phyloP scores from a whole-genome alignment of 2,329 filamentous ascomycete species.

The Xylariaceae sp. region DNA sequence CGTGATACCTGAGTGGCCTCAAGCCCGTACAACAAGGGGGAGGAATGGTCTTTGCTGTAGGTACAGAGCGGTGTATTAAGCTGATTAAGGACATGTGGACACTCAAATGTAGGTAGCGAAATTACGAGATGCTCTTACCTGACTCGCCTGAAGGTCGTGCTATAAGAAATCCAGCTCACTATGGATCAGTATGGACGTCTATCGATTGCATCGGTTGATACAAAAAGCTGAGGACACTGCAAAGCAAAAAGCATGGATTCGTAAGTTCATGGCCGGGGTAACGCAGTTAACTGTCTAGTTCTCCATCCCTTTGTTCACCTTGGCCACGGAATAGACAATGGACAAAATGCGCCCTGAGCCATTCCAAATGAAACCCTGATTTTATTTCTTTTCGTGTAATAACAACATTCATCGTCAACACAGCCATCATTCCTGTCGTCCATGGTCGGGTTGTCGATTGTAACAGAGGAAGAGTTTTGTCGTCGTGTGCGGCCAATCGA shows the following conservation, averaged over 20 bases:
- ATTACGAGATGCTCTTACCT: too few relatives aligned
- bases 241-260: constrained; percentile 23
- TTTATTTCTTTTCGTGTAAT: constrained; percentile 33
- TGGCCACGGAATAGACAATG: constrained; percentile 15
- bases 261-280: constrained; percentile 24
- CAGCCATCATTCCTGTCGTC: constrained; percentile 18
- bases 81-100: too few relatives aligned
- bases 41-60: too few relatives aligned
- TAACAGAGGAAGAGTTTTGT: constrained; percentile 14
- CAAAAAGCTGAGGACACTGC: too few relatives aligned
- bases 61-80: too few relatives aligned
- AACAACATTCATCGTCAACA: constrained; percentile 28
- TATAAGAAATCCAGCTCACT: too few relatives aligned
- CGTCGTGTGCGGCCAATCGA: constrained; percentile 2
- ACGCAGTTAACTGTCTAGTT: constrained; percentile 30
- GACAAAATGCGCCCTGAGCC: constrained; percentile 20
- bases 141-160: too few relatives aligned
- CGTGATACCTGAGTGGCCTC: too few relatives aligned
- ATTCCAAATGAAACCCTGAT: constrained; percentile 32
- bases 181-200: too few relatives aligned
- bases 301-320: constrained; percentile 21
- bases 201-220: too few relatives aligned
- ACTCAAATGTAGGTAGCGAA: too few relatives aligned
- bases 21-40: too few relatives aligned
- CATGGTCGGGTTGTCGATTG: constrained; percentile 18